These are phyloP conservation scores for Candida tibetensis DNA, from an alignment of 805 yeast genomes.

Conservation along the genomic window DNA sequence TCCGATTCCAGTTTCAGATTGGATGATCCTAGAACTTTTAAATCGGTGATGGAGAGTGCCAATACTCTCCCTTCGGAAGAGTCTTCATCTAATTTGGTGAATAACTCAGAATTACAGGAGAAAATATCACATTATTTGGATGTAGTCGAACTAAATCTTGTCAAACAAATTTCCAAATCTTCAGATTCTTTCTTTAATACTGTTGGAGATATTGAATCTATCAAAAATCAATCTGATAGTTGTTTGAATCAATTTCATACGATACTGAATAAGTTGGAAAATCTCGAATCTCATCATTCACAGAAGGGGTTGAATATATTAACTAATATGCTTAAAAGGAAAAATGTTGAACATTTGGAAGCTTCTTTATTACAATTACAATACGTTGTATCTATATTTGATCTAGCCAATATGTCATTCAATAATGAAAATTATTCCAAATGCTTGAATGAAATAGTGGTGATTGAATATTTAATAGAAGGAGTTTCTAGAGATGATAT, in stretches of 20 bases:
- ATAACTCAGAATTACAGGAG: constrained; percentile 65
- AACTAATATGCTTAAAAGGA: constrained; percentile 48
- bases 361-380: constrained; percentile 55
- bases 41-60: constrained; percentile 63
- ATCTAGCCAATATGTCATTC: constrained; percentile 40
- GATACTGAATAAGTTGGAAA: constrained; percentile 45
- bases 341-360: constrained; percentile 62
- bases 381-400: constrained; percentile 28
- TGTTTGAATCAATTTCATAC: constrained; percentile 48
- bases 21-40: constrained; percentile 85
- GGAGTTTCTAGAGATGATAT: constrained; percentile 35
- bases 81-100: constrained; percentile 35
- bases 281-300: constrained; percentile 50
- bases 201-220: constrained; percentile 68
- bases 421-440: constrained; percentile 45
- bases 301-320: constrained; percentile 49
- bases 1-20: constrained; percentile 67
- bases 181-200: constrained; percentile 85
- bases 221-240: constrained; percentile 52
- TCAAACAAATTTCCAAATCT: constrained; percentile 78
- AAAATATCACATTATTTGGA: constrained; percentile 80
- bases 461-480: constrained; percentile 54
- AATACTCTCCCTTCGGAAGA: constrained; percentile 37
- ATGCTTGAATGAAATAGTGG: constrained; percentile 57
- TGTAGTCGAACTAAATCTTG: constrained; percentile 74